phyloP scores from a whole-genome alignment of 208 protist species.

The Trypanosoma lewisi region DNA sequence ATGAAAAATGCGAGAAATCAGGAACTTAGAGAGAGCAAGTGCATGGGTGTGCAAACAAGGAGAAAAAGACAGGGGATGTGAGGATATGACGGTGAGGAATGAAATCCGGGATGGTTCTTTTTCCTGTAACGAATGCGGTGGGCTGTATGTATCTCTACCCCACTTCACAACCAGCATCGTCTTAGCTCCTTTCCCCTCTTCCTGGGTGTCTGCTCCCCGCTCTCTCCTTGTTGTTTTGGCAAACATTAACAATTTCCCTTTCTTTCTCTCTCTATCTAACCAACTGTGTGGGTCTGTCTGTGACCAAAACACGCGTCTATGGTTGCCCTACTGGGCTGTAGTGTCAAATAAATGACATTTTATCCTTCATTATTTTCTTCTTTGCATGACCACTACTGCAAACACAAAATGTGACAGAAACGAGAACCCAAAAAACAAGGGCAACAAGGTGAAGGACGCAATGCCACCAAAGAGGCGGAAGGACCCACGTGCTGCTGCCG shows the following conservation, averaged over 20 bases:
- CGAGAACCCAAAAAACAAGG: not conserved
- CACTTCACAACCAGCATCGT: not conserved
- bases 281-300: not conserved
- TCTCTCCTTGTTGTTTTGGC: not conserved
- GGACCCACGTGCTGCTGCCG: not conserved
- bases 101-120: not conserved
- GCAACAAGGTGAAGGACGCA: not conserved
- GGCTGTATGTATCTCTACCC: not conserved
- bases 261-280: no score
- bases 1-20: constrained; percentile 6
- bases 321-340: not conserved
- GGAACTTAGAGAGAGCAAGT: not conserved
- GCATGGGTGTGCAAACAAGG: no score
- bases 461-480: constrained; percentile 14
- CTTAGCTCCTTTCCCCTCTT: no score
- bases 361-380: not conserved
- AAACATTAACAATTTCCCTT: not conserved
- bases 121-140: not conserved
- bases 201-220: not conserved
- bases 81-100: not conserved
- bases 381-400: not conserved
- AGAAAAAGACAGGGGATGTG: constrained; percentile 7
- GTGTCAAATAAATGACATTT: not conserved
- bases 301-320: not conserved
- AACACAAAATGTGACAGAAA: not conserved